These are phyloP conservation scores for Asparagopsis taxiformis DNA, from an alignment of 31 red algal genomes.

Conservation along the genomic window DNA sequence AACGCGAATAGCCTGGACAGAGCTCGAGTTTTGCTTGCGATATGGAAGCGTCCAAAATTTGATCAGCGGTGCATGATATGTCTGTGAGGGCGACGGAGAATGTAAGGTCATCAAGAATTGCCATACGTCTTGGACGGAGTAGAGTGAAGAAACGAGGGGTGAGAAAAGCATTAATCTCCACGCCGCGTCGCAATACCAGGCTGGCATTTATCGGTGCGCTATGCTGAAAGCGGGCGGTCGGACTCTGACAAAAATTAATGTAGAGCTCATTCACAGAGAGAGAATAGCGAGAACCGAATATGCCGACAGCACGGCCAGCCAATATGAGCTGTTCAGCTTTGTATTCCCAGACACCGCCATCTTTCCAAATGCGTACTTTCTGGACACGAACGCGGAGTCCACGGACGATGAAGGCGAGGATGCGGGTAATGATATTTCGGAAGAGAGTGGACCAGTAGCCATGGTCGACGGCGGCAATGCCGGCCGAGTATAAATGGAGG, in stretches of 20 bases:
- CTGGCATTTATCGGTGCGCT: conserved; percentile 26
- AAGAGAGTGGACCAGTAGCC: conserved; percentile 54
- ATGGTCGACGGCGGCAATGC: conserved; percentile 44
- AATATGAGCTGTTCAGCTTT: conserved; percentile 58
- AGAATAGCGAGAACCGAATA: conserved; percentile 48
- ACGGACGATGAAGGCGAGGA: conserved; percentile 44
- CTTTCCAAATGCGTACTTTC: conserved; percentile 60
- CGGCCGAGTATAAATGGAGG: conserved; percentile 21
- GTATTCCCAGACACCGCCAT: conserved; percentile 40
- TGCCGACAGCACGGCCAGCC: conserved; percentile 28
- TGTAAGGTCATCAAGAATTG: conserved; percentile 51
- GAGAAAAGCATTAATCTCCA: conserved; percentile 51
- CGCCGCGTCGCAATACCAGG: conserved; percentile 30
- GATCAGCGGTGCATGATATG: conserved; percentile 17
- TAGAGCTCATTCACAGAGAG: conserved; percentile 72
- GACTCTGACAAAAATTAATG: conserved; percentile 25
- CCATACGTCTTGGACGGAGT: conserved; percentile 46
- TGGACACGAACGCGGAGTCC: conserved; percentile 39
- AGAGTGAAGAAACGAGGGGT: conserved; percentile 50
- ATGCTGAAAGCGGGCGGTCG: background rate
- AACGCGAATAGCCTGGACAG: conserved; percentile 47
- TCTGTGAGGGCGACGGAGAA: conserved; percentile 32
- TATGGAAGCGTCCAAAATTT: conserved; percentile 31
- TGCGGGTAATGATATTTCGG: conserved; percentile 42
- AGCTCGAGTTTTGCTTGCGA: conserved; percentile 24